Evolutionary conservation across 805 yeast species (phyloP).

Genomic region (Ascoidea rubescens): DNA sequence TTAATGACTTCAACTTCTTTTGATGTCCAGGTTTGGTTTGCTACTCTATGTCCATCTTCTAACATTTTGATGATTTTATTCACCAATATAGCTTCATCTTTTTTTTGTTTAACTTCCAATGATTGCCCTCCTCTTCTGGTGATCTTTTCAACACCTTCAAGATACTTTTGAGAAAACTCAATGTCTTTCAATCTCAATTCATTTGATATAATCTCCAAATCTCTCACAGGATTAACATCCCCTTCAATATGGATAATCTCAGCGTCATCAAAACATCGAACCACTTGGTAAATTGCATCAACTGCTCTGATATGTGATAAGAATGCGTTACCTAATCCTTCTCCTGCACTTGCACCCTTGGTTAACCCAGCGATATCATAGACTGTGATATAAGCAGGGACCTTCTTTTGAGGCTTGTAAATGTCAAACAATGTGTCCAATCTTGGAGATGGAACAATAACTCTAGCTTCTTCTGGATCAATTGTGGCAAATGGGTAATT

Average conservation of each 20-base stretch:
- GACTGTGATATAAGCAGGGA: constrained; percentile 86
- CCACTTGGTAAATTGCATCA: constrained; percentile 96
- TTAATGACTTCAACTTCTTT: constrained; percentile 90
- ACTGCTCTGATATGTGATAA: constrained; percentile 94
- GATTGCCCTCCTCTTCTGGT: constrained; percentile 83
- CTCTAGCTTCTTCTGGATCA: constrained; percentile 97
- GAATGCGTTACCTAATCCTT: constrained; percentile 96
- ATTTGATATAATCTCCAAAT: constrained; percentile 78
- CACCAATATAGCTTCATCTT: constrained; percentile 69
- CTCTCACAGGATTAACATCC: constrained; percentile 92
- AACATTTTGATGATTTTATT: constrained; percentile 61
- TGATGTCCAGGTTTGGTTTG: constrained; percentile 75
- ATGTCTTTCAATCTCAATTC: constrained; percentile 95
- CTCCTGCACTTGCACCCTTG: constrained; percentile 93
- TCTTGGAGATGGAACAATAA: constrained; percentile 82
- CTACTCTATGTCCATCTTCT: constrained; percentile 78
- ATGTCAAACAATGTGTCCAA: constrained; percentile 62
- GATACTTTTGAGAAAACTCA: constrained; percentile 80
- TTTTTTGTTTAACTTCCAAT: constrained; percentile 77
- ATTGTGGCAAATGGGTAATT: constrained; percentile 97
- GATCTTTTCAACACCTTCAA: constrained; percentile 64
- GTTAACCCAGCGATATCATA: constrained; percentile 98
- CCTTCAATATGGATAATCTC: constrained; percentile 96
- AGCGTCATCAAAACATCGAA: constrained; percentile 94
- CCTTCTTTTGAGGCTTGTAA: constrained; percentile 73